A percentile compares a stretch with the other conserved stretches of the same genome.
Conservation (phyloP, 306 rosid genomes). For the Castanea mollissima region DNA sequence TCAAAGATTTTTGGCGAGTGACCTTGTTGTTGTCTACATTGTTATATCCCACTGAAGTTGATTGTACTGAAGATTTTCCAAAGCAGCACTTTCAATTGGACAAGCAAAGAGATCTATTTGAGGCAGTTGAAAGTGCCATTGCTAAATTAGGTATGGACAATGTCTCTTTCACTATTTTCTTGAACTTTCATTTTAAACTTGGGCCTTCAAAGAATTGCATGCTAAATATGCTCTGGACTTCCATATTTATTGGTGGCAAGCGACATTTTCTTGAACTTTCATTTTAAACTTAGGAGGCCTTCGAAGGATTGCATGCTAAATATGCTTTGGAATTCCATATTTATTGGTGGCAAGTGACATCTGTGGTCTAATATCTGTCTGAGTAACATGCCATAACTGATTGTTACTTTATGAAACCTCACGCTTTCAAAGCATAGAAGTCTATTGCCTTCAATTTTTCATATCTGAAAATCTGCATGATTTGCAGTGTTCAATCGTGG, state of each 20-base stretch:
- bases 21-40: slow-evolving; percentile 66
- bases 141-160: slow-evolving; percentile 55
- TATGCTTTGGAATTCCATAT: not conserved
- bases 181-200: slow-evolving; percentile 2
- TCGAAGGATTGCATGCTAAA: not conserved
- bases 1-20: slow-evolving; percentile 81
- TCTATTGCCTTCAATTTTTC: not conserved
- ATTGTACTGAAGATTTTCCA: slow-evolving; percentile 34
- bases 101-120: slow-evolving; percentile 43
- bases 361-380: not conserved
- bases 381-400: not conserved
- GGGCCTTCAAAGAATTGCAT: not conserved
- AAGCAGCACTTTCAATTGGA: slow-evolving; percentile 38
- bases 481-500: not conserved
- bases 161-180: slow-evolving; percentile 1
- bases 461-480: not conserved
- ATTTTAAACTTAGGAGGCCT: not conserved
- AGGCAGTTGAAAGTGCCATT: slow-evolving; percentile 53
- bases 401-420: not conserved
- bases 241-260: not conserved
- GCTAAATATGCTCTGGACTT: not conserved
- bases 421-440: not conserved
- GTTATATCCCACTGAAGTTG: slow-evolving; percentile 43
- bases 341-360: slow-evolving; percentile 7
- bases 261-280: not conserved